Conservation (phyloP, 495 filamentous ascomycete species). For the Lophiostoma macrostomum region DNA sequence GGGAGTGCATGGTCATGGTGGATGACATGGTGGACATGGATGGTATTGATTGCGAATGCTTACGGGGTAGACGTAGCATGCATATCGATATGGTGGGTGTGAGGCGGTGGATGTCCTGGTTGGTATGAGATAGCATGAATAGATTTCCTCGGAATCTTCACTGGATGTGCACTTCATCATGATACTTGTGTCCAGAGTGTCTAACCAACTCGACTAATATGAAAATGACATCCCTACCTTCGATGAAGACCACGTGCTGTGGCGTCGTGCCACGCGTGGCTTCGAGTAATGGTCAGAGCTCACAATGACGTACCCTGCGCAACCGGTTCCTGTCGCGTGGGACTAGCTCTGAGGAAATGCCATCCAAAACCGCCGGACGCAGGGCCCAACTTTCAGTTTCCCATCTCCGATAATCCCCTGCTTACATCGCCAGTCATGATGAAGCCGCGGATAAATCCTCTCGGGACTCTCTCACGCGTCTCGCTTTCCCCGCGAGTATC, state of each 20-base stretch:
- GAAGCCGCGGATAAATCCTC: conserved; percentile 22
- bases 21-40: background rate
- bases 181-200: too few relatives aligned
- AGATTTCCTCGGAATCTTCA: too few relatives aligned
- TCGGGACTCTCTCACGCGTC: background rate
- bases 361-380: too few relatives aligned
- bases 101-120: background rate
- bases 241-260: conserved; percentile 4
- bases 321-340: background rate
- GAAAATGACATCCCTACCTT: too few relatives aligned
- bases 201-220: too few relatives aligned
- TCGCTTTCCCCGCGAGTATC: background rate
- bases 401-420: background rate
- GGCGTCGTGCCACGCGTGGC: background rate
- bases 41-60: background rate
- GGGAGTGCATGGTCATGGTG: conserved; percentile 3
- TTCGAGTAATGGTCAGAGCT: background rate
- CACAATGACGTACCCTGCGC: background rate
- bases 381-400: background rate
- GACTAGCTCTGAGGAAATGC: background rate
- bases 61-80: background rate
- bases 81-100: background rate
- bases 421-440: background rate
- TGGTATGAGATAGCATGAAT: too few relatives aligned
- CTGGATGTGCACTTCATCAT: too few relatives aligned